Base-by-base conservation (phyloP, 2,329 filamentous ascomycete genomes). In the Lecanicillium sp. region DNA sequence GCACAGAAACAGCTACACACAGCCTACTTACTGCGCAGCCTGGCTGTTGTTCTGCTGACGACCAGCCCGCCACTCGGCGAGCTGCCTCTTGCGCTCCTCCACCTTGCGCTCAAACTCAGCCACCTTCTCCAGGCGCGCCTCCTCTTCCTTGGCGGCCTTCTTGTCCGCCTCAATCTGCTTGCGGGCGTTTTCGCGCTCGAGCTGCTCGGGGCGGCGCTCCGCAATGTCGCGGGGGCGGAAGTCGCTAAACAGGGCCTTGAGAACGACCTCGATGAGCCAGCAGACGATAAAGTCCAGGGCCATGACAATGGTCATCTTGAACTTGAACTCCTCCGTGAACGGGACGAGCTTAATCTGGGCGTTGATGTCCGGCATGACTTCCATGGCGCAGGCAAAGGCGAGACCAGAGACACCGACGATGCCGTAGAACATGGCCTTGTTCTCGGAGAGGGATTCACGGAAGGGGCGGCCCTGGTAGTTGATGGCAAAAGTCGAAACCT, bases 381-480 rank as follows among this genome's bases (percentile, higher is more conserved):
- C 92, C 2, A 90, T 94, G 6, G 89, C 90, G 65, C 90, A 96
- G 33, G 84, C 82, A 62, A 98, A 97, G 5, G 92, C 90, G 20
- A 98, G 85, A 30, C 72, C 87, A 0, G 87, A 87, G 13, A 96
- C 90, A 47, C 84, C 84, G 29, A 98, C 69, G 40, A 98, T 87
- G 43, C 92, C 92, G 72, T 85, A 98, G 69, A 92, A 98, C 92
- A 98, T 98, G 59, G 87, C 88, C 61, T 81, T 84, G 71, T 98
- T 98, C 67, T 96, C 92, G 5, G 84, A 82, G 49, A 98, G 87
- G 17, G 84, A 85, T 66, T 98, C 92, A 44, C 92, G 86, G 83
- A 98, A 98, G 11, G 92, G 92, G 9, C 92, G 84, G 43, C 92
- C 92, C 64, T 98, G 92, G 70, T 98, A 98, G 71, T 98, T 98